phyloP scores from a whole-genome alignment of 2,329 filamentous ascomycete species.

The Ceratocystis destructans region DNA sequence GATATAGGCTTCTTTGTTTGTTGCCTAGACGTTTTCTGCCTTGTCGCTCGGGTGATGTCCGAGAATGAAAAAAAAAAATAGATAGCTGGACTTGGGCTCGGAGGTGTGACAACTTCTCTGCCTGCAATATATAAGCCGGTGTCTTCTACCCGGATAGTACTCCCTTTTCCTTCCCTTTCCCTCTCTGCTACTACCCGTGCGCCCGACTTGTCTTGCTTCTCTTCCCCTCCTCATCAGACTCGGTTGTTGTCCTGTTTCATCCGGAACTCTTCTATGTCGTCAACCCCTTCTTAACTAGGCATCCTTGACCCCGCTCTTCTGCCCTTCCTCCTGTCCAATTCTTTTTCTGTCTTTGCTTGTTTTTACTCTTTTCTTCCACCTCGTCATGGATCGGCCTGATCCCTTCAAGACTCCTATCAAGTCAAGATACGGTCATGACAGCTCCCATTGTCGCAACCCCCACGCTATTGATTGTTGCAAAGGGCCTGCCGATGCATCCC shows the following conservation, averaged over 20 bases:
- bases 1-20: not conserved
- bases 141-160: not conserved
- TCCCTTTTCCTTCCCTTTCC: not conserved
- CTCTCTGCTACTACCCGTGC: not conserved
- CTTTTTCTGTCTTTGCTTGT: not conserved
- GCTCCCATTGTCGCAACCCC: not conserved
- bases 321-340: not conserved
- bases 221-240: no score
- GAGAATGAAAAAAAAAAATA: not conserved
- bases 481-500: not conserved
- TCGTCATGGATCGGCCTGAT: not conserved
- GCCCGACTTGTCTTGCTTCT: no score
- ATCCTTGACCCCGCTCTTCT: not conserved
- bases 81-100: not conserved
- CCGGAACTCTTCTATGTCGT: no score
- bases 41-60: not conserved
- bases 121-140: not conserved
- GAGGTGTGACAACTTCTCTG: not conserved
- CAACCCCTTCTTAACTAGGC: no score
- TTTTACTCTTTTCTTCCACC: not conserved
- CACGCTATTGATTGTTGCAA: not conserved
- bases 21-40: not conserved
- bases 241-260: no score
- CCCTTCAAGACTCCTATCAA: conserved; percentile 1
- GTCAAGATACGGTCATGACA: not conserved